phyloP scores from a whole-genome alignment of 2,329 filamentous ascomycete species.

The Parasarocladium wereldwijsianum region DNA sequence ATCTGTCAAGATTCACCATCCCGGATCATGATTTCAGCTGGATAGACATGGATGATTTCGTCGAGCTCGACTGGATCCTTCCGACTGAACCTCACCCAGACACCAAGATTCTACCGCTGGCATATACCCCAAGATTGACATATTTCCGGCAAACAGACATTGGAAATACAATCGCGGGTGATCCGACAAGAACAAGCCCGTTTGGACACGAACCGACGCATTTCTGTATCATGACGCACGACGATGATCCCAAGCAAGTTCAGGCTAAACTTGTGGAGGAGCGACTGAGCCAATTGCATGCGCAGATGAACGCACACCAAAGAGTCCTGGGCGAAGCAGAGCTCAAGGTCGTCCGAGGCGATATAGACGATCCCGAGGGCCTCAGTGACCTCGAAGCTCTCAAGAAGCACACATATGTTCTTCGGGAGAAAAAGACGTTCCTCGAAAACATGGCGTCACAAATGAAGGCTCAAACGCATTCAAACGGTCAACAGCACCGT shows the following conservation, averaged over 20 bases:
- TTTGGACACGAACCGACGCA: slow-evolving; percentile 93
- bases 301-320: slow-evolving; percentile 64
- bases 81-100: slow-evolving; percentile 82
- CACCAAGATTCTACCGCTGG: slow-evolving; percentile 85
- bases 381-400: slow-evolving; percentile 47
- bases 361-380: slow-evolving; percentile 31
- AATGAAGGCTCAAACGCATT: slow-evolving; percentile 23
- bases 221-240: slow-evolving; percentile 84
- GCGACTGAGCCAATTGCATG: slow-evolving; percentile 62
- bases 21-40: slow-evolving; percentile 90
- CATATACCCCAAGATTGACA: slow-evolving; percentile 85
- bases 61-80: slow-evolving; percentile 92
- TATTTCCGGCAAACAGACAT: slow-evolving; percentile 98
- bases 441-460: slow-evolving; percentile 42
- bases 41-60: slow-evolving; percentile 99
- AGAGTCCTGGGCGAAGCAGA: slow-evolving; percentile 63
- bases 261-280: slow-evolving; percentile 75
- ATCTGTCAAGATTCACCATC: slow-evolving; percentile 83
- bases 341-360: slow-evolving; percentile 41
- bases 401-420: slow-evolving; percentile 36
- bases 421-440: slow-evolving; percentile 43
- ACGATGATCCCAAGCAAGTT: slow-evolving; percentile 76
- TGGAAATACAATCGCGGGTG: slow-evolving; percentile 61
- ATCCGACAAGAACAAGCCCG: slow-evolving; percentile 67
- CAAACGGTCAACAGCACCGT: slow-evolving; percentile 13